Percentiles rank a stretch among this genome's conserved stretches.
Evolutionary conservation across 2,329 filamentous ascomycete genomes (phyloP).

Genomic region (Metarhizium guizhouense): DNA sequence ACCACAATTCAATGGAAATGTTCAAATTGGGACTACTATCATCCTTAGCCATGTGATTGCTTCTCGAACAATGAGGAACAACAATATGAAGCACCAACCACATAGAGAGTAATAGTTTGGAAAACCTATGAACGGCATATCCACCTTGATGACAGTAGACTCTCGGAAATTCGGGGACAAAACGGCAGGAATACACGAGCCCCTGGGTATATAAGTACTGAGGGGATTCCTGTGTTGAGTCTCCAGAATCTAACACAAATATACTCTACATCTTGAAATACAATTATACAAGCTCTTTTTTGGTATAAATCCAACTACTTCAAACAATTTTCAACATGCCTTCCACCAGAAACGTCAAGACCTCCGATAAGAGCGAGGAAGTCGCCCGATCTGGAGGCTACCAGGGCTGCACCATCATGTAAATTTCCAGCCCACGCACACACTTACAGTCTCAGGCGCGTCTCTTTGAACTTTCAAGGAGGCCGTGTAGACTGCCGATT

Average conservation of each 20-base stretch:
- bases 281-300: not conserved
- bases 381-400: constrained; percentile 1
- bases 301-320: not conserved
- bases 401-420: constrained; percentile 25
- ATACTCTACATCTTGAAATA: not conserved
- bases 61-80: not conserved
- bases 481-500: not conserved
- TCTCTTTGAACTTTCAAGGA: not conserved
- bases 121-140: not conserved
- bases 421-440: constrained; percentile 9
- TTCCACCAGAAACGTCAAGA: constrained; percentile 16
- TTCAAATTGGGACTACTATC: not conserved
- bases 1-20: not conserved
- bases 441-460: not conserved
- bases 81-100: constrained; percentile 8
- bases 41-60: not conserved
- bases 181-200: not conserved
- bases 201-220: not conserved
- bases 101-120: not conserved
- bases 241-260: not conserved
- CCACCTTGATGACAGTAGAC: not conserved
- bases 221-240: not conserved
- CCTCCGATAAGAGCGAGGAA: constrained; percentile 11
- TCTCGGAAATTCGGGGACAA: not conserved
- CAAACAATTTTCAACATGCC: constrained; percentile 18